phyloP scores from a whole-genome alignment of 495 filamentous ascomycete species.

The Neurospora sp. region DNA sequence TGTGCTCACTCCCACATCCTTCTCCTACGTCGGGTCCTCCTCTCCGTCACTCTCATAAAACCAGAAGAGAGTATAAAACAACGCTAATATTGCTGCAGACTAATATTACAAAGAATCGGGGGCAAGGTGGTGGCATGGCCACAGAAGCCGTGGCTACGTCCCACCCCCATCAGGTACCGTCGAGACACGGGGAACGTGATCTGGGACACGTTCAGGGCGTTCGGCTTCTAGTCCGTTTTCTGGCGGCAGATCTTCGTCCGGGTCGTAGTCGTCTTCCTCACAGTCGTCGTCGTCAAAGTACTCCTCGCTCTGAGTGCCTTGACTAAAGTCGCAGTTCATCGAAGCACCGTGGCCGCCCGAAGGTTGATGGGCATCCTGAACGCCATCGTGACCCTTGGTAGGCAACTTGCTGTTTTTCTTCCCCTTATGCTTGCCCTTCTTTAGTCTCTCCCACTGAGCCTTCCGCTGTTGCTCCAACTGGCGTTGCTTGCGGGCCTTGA shows the following conservation, averaged over 20 bases:
- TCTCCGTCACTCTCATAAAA: background rate
- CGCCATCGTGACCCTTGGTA: conserved; percentile 37
- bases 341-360: conserved; percentile 14
- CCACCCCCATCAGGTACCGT: conserved; percentile 8
- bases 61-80: background rate
- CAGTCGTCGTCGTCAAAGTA: conserved; percentile 31
- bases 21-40: background rate
- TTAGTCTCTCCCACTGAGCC: conserved; percentile 82
- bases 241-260: conserved; percentile 19
- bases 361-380: conserved; percentile 13
- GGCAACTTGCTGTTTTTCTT: conserved; percentile 54
- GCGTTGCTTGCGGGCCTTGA: conserved; percentile 80
- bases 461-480: conserved; percentile 73
- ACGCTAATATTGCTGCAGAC: background rate
- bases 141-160: conserved; percentile 1
- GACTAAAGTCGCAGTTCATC: conserved; percentile 19
- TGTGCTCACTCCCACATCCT: background rate
- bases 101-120: background rate
- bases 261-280: conserved; percentile 24
- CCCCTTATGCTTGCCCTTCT: conserved; percentile 85
- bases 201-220: conserved; percentile 9
- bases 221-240: conserved; percentile 16
- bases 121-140: background rate
- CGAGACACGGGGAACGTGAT: background rate
- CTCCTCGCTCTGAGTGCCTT: conserved; percentile 21